Base-by-base conservation (phyloP, 108 stramenopile genomes). In the Pseudonitzschia multistriata region DNA sequence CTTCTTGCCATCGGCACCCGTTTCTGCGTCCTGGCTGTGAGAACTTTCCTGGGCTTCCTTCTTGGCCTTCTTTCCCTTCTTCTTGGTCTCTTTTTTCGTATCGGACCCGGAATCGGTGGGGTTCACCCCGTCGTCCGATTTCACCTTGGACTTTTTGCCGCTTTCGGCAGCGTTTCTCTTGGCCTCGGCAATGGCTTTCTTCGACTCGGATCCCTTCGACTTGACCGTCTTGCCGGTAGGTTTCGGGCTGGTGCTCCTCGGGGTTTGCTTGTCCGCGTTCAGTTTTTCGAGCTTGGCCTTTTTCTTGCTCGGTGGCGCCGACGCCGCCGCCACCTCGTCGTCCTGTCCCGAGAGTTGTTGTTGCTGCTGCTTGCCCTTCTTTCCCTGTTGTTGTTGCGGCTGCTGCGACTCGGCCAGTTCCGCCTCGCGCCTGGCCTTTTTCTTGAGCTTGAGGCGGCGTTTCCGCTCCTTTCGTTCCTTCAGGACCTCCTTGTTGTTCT, bases 401-500 rank as follows among this genome's bases (percentile, higher is more conserved):
- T n/a, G n/a, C n/a, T 75, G 73, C 11, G 54, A 36, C 74, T 79
- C 74, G 65, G 82, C 75, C 27, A 63, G 49, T 62, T 77, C 34
- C n/a, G 40, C 67, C 49, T 45, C 28, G 15, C 39, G 73, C 42
- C 66, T 71, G 14, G 77, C 77, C 37, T 74, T 53, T 65, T 87
- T 85, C 55, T 78, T 82, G 36, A 75, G 74, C 11, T 45, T 45
- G 2, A 45, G 42, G 2, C 42, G 42, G 7, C 42, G 42, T 45
- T 45, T 45, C 42, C 68, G 68, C 42, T 81, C 73, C 69, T 81
- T 76, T 72, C 79, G 78, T 62, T 88, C 88, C 49, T 84, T 88
- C 11, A 75, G 73, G 19, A 83, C 86, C 63, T 91, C 80, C 68
- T 88, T 82, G 15, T 64, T 66, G 27, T 79, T 88, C 67, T 91